These are phyloP conservation scores for Chlamydomonas reinhardtii DNA, from an alignment of 163 green algal genomes.

Conservation along the genomic window DNA sequence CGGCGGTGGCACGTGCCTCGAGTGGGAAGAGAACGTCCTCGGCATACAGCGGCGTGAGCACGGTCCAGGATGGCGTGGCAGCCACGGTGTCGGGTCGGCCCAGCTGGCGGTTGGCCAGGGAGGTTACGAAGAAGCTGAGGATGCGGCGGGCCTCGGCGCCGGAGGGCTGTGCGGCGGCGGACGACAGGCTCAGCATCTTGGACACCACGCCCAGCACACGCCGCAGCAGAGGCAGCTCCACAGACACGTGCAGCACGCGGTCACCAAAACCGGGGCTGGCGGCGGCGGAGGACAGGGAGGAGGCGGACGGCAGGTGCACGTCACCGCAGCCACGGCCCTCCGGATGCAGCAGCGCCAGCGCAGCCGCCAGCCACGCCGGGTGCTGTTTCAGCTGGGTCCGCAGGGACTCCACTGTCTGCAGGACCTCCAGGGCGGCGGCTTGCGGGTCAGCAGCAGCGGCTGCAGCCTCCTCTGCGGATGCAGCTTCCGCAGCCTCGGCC, in stretches of 20 bases:
- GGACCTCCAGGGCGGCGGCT: neutral
- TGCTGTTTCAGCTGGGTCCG: conserved; percentile 20
- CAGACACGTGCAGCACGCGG: neutral
- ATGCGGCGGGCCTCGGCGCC: conserved; percentile 62
- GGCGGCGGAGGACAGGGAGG: neutral
- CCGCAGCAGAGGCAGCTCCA: conserved; percentile 21
- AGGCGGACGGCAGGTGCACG: neutral
- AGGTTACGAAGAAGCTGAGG: conserved; percentile 64
- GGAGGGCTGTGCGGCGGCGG: conserved; percentile 62
- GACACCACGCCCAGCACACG: neutral
- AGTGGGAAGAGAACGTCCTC: conserved; percentile 82
- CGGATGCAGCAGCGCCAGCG: conserved; percentile 53
- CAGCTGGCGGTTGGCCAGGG: conserved; percentile 65
- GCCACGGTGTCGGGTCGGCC: conserved; percentile 67
- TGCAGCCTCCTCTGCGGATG: neutral
- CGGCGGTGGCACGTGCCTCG: conserved; percentile 52
- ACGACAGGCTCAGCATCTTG: conserved; percentile 69
- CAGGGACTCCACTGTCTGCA: conserved; percentile 26
- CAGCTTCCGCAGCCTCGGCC: neutral
- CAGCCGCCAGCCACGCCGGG: conserved; percentile 52
- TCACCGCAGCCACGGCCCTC: conserved; percentile 39
- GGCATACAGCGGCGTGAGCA: conserved; percentile 70
- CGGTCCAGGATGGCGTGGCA: conserved; percentile 72
- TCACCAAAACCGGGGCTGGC: neutral
- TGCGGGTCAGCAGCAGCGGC: neutral